Evolutionary conservation across 1,139 yeast species (phyloP).

Genomic region (Nakaseomyces uthaithaninus): DNA sequence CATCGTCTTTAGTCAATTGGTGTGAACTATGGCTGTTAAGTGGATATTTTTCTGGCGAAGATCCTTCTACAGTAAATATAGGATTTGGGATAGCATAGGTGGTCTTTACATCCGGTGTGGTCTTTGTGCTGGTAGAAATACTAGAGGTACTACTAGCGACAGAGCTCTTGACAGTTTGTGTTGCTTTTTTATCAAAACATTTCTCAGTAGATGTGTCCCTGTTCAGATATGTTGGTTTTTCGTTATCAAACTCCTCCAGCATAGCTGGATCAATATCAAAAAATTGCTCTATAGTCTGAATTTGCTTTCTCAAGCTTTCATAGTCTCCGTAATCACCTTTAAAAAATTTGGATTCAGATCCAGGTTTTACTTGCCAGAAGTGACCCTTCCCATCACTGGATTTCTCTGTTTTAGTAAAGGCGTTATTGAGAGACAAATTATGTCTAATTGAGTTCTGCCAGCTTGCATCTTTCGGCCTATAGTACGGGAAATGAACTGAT

Average conservation of each 20-base stretch:
- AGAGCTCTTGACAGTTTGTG: background rate
- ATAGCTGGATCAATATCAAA: conserved; percentile 6
- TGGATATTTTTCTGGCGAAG: conserved; percentile 3
- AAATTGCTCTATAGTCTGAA: conserved; percentile 2
- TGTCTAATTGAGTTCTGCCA: conserved; percentile 93
- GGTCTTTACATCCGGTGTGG: background rate
- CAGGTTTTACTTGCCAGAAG: conserved; percentile 86
- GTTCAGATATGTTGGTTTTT: conserved; percentile 5
- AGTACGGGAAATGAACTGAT: conserved; percentile 74
- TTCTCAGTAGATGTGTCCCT: conserved; percentile 1
- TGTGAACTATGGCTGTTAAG: conserved; percentile 6
- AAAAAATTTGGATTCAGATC: conserved; percentile 74
- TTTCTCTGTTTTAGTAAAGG: conserved; percentile 82
- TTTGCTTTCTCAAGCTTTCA: conserved; percentile 12
- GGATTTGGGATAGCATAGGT: background rate
- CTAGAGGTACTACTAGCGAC: background rate
- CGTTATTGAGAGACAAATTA: conserved; percentile 75
- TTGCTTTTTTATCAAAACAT: background rate
- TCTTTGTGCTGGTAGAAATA: background rate
- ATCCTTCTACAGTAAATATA: background rate
- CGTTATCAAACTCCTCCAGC: conserved; percentile 6
- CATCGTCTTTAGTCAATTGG: conserved; percentile 7
- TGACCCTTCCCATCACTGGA: conserved; percentile 96
- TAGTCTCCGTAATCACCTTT: conserved; percentile 36
- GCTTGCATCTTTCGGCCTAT: conserved; percentile 79